Conservation (phyloP, 164 flowering plant species). For the Magnolia changhungtana region DNA sequence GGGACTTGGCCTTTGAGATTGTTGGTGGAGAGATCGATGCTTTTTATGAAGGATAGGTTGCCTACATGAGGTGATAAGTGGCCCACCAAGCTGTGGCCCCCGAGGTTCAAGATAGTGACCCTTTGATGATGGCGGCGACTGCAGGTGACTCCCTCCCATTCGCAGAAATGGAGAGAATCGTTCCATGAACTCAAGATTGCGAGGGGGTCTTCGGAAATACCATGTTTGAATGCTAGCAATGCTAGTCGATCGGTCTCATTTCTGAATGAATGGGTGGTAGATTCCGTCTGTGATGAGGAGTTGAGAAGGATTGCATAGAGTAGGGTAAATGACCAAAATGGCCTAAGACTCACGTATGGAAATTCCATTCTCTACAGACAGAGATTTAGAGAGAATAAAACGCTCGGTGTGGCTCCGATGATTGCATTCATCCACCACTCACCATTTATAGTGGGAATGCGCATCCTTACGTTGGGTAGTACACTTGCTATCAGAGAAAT, state of each 20-base stretch:
- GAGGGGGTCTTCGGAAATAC: constrained; percentile 9
- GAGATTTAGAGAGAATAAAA: no score
- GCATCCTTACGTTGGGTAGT: no score
- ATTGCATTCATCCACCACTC: no score
- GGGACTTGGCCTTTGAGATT: constrained; percentile 32
- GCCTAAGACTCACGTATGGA: no score
- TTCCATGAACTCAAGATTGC: constrained; percentile 15
- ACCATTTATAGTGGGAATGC: no score
- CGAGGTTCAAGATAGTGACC: constrained; percentile 28
- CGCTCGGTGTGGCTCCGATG: no score
- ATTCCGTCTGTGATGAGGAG: no score
- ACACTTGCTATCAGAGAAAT: no score
- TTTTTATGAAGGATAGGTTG: constrained; percentile 37
- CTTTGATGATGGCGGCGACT: constrained; percentile 4
- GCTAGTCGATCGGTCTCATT: constrained; percentile 10
- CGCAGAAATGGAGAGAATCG: constrained; percentile 12
- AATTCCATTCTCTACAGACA: no score
- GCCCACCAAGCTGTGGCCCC: constrained; percentile 18
- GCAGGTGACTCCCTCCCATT: constrained; percentile 22
- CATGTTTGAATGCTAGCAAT: constrained; percentile 12
- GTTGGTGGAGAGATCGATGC: constrained; percentile 34
- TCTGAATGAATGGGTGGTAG: not conserved
- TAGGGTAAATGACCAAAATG: no score
- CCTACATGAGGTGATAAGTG: constrained; percentile 32
- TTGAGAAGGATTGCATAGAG: no score